Evolutionary conservation across 2,329 filamentous ascomycete genomes (phyloP).

Genomic region (Colletotrichum brevisporum): DNA sequence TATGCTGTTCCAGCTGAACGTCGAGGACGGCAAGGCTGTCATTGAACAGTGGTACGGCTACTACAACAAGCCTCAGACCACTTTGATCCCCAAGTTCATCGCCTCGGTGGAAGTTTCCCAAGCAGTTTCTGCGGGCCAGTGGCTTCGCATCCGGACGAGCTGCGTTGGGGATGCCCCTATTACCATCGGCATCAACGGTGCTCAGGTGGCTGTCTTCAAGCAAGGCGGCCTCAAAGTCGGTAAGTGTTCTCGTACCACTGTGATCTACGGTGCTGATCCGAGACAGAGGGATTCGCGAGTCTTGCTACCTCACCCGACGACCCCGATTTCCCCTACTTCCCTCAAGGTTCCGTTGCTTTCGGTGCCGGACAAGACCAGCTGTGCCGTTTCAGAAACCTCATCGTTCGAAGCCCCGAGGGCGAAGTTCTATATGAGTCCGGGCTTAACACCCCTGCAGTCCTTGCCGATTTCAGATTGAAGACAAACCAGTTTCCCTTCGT

Average conservation of each 20-base stretch:
- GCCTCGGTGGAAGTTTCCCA: neutral
- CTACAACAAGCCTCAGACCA: constrained; percentile 20
- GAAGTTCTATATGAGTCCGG: constrained; percentile 8
- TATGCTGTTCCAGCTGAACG: constrained; percentile 11
- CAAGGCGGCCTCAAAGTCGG: constrained; percentile 12
- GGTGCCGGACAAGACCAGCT: constrained; percentile 17
- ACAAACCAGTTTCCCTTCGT: constrained; percentile 17
- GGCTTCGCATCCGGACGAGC: constrained; percentile 3
- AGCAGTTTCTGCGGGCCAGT: neutral
- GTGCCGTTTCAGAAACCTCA: constrained; percentile 13
- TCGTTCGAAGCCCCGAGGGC: neutral
- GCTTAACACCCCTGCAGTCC: constrained; percentile 8
- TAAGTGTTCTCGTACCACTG: neutral
- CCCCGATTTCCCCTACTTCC: constrained; percentile 7
- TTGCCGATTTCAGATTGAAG: neutral
- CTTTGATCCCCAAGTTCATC: constrained; percentile 13
- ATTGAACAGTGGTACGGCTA: constrained; percentile 16
- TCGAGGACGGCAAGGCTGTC: constrained; percentile 10
- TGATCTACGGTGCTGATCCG: neutral
- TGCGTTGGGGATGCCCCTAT: constrained; percentile 2
- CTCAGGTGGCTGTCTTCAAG: constrained; percentile 3
- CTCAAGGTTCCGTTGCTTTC: constrained; percentile 11
- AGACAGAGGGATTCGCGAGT: constrained; percentile 15
- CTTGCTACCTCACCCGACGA: neutral
- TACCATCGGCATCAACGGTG: neutral